A percentile compares a stretch with the other conserved stretches of the same genome.
These are phyloP conservation scores for Tephrocybe sp. DNA, from an alignment of 768 basidiomycete genomes.

Conservation along the genomic window DNA sequence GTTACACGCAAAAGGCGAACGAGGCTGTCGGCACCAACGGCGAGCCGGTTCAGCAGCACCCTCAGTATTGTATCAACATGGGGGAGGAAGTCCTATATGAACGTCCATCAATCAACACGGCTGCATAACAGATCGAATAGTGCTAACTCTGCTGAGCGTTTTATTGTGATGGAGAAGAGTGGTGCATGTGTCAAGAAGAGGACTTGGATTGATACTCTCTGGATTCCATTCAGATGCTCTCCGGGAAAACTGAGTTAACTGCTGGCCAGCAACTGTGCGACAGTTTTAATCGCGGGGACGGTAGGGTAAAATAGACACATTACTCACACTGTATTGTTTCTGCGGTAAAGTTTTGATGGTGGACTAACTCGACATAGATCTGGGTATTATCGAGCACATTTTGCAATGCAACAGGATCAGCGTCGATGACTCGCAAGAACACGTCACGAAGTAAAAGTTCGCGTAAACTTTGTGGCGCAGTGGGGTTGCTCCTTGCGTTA, in stretches of 20 bases:
- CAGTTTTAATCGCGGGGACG: constrained; percentile 5
- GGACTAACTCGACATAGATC: constrained; percentile 56
- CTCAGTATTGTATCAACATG: constrained; percentile 64
- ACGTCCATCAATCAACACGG: neutral
- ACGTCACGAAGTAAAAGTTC: constrained; percentile 60
- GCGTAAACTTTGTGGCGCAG: constrained; percentile 33
- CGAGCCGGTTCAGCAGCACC: constrained; percentile 47
- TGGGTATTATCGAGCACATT: constrained; percentile 57
- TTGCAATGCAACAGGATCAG: constrained; percentile 50
- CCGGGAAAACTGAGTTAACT: constrained; percentile 52
- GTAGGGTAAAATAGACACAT: neutral
- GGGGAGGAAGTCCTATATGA: constrained; percentile 52
- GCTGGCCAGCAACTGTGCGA: constrained; percentile 53
- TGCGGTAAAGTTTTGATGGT: constrained; percentile 49
- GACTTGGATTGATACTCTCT: constrained; percentile 51
- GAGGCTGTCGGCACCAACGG: constrained; percentile 42
- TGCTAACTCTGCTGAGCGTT: constrained; percentile 50
- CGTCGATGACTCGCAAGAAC: constrained; percentile 46
- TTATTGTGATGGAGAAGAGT: constrained; percentile 62
- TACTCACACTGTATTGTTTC: constrained; percentile 58
- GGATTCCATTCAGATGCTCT: constrained; percentile 56
- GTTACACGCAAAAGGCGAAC: constrained; percentile 49
- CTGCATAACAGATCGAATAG: neutral
- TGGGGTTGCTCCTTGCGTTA: constrained; percentile 30
- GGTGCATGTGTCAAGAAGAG: constrained; percentile 51